A percentile compares a stretch with the other conserved stretches of the same genome.
Evolutionary conservation across 345 rosid species (phyloP).

Genomic region (Eucalyptus erythrocorys): DNA sequence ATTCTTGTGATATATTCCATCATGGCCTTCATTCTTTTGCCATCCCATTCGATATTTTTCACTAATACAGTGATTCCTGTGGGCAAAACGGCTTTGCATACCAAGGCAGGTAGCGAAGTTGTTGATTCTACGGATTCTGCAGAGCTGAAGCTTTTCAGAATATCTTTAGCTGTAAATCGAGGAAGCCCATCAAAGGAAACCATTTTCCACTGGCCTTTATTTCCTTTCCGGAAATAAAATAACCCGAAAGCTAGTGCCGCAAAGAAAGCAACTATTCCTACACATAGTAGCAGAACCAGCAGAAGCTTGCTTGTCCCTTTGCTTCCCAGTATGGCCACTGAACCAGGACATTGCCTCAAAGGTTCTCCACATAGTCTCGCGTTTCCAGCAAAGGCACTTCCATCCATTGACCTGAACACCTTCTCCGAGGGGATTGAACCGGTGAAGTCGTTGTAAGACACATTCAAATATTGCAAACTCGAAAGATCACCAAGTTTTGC

Average conservation of each 20-base stretch:
- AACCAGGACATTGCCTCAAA: conserved; percentile 38
- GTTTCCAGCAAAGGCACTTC: conserved; percentile 57
- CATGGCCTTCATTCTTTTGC: conserved; percentile 19
- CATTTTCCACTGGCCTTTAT: conserved; percentile 71
- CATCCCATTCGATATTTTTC: conserved; percentile 48
- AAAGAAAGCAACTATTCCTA: conserved; percentile 20
- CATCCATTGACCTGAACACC: conserved; percentile 44
- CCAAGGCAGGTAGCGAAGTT: conserved; percentile 22
- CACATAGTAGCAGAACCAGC: conserved; percentile 46
- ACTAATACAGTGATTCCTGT: conserved; percentile 82
- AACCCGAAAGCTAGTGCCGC: conserved; percentile 35
- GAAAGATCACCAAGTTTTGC: conserved; percentile 33
- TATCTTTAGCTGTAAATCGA: conserved; percentile 59
- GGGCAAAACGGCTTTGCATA: conserved; percentile 64
- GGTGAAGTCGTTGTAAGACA: conserved; percentile 51
- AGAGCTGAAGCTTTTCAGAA: conserved; percentile 47
- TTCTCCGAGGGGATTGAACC: conserved; percentile 60
- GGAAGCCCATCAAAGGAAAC: conserved; percentile 64
- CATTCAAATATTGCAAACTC: conserved; percentile 33
- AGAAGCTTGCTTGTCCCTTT: conserved; percentile 43
- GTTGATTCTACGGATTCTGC: conserved; percentile 22
- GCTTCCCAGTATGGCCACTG: conserved; percentile 23
- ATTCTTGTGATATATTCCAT: conserved; percentile 32
- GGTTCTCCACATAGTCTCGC: conserved; percentile 72
- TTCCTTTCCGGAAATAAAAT: conserved; percentile 34